Conservation (phyloP, 202 grass and related monocot species). For the Panicum virgatum region DNA sequence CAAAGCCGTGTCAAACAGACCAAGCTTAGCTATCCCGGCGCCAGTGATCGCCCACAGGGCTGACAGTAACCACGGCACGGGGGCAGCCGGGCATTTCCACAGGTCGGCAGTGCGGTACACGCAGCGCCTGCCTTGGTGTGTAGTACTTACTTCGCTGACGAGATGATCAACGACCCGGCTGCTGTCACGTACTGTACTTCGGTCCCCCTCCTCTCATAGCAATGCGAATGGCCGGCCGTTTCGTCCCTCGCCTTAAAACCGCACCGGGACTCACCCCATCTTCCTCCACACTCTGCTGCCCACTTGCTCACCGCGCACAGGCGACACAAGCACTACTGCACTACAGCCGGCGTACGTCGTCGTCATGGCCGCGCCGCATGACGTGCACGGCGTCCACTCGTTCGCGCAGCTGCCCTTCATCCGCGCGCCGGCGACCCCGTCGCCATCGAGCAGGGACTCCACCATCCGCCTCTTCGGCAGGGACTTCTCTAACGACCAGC, state of each 20-base stretch:
- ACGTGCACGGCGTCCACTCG: slow-evolving; percentile 50
- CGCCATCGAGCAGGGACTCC: too few species aligned
- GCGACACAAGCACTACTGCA: too few species aligned
- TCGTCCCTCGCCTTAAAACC: slow-evolving; percentile 40
- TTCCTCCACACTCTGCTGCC: background rate
- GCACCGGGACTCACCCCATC: background rate
- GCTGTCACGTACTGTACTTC: background rate
- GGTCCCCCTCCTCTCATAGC: slow-evolving; percentile 16
- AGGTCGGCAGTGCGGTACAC: slow-evolving; percentile 17
- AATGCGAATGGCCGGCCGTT: background rate
- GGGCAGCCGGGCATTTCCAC: slow-evolving; percentile 10
- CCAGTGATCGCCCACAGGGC: too few species aligned
- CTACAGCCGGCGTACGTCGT: background rate
- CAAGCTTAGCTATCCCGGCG: too few species aligned
- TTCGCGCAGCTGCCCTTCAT: slow-evolving; percentile 64
- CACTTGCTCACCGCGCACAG: background rate
- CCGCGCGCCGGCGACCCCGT: slow-evolving; percentile 12
- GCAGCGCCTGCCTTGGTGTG: slow-evolving; percentile 21
- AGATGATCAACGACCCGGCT: slow-evolving; percentile 28
- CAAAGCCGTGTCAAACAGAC: too few species aligned
- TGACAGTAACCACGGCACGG: background rate
- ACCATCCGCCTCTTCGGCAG: slow-evolving; percentile 85
- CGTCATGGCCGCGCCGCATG: slow-evolving; percentile 9
- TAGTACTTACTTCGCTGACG: slow-evolving; percentile 25
- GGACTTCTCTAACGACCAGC: slow-evolving; percentile 62